phyloP scores from a whole-genome alignment of 495 filamentous ascomycete genomes.

The Penicillium odoratum region DNA sequence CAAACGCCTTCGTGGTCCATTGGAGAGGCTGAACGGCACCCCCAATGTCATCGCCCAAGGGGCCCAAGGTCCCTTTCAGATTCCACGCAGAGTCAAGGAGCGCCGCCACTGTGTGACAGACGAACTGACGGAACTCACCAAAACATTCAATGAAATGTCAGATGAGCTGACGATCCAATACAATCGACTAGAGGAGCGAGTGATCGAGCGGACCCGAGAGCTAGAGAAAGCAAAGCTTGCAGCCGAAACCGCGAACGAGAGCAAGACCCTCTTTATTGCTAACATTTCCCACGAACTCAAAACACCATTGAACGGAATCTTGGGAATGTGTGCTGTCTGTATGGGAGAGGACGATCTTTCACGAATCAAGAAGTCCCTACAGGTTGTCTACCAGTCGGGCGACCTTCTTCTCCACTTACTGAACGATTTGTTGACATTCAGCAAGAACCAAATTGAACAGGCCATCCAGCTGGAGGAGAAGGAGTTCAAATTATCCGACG shows the following conservation, averaged over 20 bases:
- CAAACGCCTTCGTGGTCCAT: constrained; percentile 14
- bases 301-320: constrained; percentile 88
- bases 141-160: constrained; percentile 91
- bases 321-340: constrained; percentile 89
- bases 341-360: constrained; percentile 82
- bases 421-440: constrained; percentile 90
- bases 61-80: constrained; percentile 57
- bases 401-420: constrained; percentile 83
- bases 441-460: constrained; percentile 87
- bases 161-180: constrained; percentile 89
- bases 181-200: constrained; percentile 76
- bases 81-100: constrained; percentile 77
- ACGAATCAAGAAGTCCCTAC: constrained; percentile 76
- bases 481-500: constrained; percentile 78
- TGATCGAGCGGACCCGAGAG: constrained; percentile 76
- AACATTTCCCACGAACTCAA: constrained; percentile 95
- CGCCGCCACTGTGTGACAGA: constrained; percentile 75
- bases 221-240: constrained; percentile 87
- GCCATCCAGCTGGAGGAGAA: constrained; percentile 78
- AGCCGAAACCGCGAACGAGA: constrained; percentile 89
- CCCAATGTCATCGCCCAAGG: neutral
- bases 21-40: constrained; percentile 17
- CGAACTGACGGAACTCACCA: constrained; percentile 82
- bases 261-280: constrained; percentile 92
- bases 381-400: constrained; percentile 86